A percentile compares a stretch with the other conserved stretches of the same genome.
Evolutionary conservation across 2,329 filamentous ascomycete genomes (phyloP).

Genomic region (Orbilia javanica): DNA sequence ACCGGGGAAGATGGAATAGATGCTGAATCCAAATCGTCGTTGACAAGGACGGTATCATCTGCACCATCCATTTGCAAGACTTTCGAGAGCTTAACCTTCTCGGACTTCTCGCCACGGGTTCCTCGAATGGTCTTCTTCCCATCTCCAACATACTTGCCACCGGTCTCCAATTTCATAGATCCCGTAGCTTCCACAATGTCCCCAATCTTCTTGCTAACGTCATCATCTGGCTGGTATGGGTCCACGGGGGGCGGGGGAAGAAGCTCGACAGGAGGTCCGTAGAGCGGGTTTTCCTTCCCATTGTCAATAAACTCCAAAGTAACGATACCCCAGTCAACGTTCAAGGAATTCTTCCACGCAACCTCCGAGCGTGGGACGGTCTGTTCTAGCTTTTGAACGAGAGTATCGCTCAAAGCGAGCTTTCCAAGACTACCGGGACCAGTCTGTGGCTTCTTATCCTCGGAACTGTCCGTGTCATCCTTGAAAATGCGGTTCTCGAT

Average conservation of each 20-base stretch:
- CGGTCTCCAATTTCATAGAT: constrained; percentile 10
- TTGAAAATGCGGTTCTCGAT: constrained; percentile 36
- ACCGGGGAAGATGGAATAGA: constrained; percentile 52
- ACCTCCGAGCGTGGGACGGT: constrained; percentile 38
- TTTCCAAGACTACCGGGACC: background rate
- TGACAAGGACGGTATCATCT: constrained; percentile 45
- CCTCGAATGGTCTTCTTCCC: constrained; percentile 17
- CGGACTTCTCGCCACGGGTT: background rate
- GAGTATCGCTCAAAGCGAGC: background rate
- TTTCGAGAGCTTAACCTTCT: constrained; percentile 12
- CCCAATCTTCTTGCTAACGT: constrained; percentile 14
- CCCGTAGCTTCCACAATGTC: constrained; percentile 23
- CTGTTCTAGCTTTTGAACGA: constrained; percentile 20
- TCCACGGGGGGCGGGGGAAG: background rate
- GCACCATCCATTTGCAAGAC: constrained; percentile 32
- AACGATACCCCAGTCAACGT: constrained; percentile 51
- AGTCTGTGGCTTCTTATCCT: constrained; percentile 17
- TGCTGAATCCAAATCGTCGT: constrained; percentile 44
- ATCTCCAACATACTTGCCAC: background rate
- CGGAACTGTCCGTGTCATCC: constrained; percentile 33
- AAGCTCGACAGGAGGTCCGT: constrained; percentile 44
- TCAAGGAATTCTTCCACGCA: constrained; percentile 53
- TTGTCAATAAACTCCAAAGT: constrained; percentile 42
- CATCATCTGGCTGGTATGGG: background rate
- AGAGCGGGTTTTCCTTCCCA: constrained; percentile 42